Evolutionary conservation across 2,329 filamentous ascomycete species (phyloP), one percentile per base, ranked within the genome.

Genomic region (Aureobasidium subglaciale): DNA sequence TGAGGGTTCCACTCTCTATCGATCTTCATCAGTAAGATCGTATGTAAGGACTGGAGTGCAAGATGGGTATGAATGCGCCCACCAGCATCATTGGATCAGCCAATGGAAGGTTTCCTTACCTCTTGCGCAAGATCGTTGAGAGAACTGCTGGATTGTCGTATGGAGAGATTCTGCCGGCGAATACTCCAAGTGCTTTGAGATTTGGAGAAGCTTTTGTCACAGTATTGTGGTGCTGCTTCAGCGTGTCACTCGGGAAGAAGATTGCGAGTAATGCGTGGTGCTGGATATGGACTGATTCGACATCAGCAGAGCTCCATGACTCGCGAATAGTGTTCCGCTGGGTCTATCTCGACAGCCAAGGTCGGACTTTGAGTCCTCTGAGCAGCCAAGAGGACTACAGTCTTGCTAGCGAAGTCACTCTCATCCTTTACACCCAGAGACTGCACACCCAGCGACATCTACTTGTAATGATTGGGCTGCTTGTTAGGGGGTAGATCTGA

Each of bases 71-170:
- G 25, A 30, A 24, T 25, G 18, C 30, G n/a, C 7, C 16, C 13
- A 25, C 7, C 6, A 6, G 16, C 7, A 35, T 3, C 8, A 10
- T 13, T 30, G 8, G 16, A 10, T 16, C 11, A 15, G 37, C 10
- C 35, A 18, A 42, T 8, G 40, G 15, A 7, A 50, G 37, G 46
- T 50, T 29, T 50, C 32, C 46, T 50, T 50, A 50, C 46, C 32
- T 50, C 27, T 15, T 42, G 22, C 15, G 16, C 16, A 34, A 35
- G 30, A 37, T 49, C 10, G 32, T 35, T 20, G 29, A 7, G 34
- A 15, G 7, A 34, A 34, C 24, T 18, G 41, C 6, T 15, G 15
- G n/a, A 25, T n/a, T 40, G 37, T 5, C 10, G 6, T 18, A 13
- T 2, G 8, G 16, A 8, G 37, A 40, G 22, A 7, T 18, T 40